Conservation (phyloP, 164 flowering plant genomes). For the Nymphaea colorata region DNA sequence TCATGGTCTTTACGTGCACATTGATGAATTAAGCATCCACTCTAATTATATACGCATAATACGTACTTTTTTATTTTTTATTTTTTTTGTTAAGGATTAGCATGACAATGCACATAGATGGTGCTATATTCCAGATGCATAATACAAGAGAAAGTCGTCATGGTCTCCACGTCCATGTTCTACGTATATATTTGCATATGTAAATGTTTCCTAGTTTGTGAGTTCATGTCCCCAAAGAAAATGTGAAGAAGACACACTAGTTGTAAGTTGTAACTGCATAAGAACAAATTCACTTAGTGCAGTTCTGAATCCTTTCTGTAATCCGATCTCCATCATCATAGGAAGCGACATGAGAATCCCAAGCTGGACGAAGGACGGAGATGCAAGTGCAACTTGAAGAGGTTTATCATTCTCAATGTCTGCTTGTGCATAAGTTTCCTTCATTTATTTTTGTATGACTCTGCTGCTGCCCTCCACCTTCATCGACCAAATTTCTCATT, state of each 20-base stretch:
- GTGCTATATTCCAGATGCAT: too few relatives aligned
- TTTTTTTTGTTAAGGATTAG: too few relatives aligned
- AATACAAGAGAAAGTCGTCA: too few relatives aligned
- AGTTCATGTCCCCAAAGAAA: conserved; percentile 89
- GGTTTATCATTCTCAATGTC: conserved; percentile 54
- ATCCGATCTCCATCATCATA: conserved; percentile 96
- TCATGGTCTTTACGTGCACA: too few relatives aligned
- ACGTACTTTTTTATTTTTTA: too few relatives aligned
- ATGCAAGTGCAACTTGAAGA: conserved; percentile 87
- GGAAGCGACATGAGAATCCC: conserved; percentile 90
- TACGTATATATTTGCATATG: too few relatives aligned
- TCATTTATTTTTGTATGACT: conserved; percentile 14
- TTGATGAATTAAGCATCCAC: too few relatives aligned
- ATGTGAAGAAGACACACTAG: conserved; percentile 94
- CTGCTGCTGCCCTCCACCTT: too few relatives aligned
- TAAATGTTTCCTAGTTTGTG: conserved; percentile 27
- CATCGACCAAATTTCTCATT: too few relatives aligned
- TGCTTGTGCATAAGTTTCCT: conserved; percentile 31
- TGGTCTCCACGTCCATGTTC: too few relatives aligned
- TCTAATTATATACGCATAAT: too few relatives aligned
- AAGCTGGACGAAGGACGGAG: conserved; percentile 91
- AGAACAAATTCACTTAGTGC: conserved; percentile 85
- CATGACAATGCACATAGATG: too few relatives aligned
- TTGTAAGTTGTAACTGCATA: conserved; percentile 90
- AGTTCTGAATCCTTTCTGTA: conserved; percentile 82